A percentile compares a stretch with the other conserved stretches of the same genome.
Evolutionary conservation across 169 alveolate genomes (phyloP).

Genomic region (Eimeria brunetti): DNA sequence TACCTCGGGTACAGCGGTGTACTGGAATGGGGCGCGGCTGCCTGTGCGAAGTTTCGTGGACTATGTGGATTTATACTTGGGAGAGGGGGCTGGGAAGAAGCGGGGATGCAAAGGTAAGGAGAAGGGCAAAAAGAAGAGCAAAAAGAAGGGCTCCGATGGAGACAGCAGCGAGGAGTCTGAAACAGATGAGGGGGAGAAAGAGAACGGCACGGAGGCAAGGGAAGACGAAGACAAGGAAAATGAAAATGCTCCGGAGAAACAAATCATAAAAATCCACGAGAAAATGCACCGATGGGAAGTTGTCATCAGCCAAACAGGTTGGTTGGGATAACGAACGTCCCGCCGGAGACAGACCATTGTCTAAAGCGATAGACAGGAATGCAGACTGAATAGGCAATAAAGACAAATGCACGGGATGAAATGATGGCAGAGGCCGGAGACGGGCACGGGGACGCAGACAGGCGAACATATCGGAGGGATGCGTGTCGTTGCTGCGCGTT

Average conservation of each 20-base stretch:
- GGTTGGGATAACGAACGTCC: not conserved
- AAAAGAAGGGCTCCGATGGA: constrained; percentile 7
- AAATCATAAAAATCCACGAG: constrained; percentile 81
- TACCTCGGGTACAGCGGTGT: constrained; percentile 95
- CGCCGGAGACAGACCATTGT: not conserved
- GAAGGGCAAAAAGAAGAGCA: constrained; percentile 5
- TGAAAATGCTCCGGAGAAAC: constrained; percentile 18
- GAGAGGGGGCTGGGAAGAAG: constrained; percentile 19
- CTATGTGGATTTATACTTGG: constrained; percentile 96
- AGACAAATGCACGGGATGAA: not conserved
- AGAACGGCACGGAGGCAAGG: constrained; percentile 12
- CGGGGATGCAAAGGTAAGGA: constrained; percentile 19
- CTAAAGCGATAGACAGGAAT: not conserved
- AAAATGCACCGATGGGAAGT: constrained; percentile 92
- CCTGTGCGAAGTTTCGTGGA: constrained; percentile 95
- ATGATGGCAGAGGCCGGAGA: not conserved
- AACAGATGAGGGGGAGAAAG: constrained; percentile 3
- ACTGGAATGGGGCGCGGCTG: constrained; percentile 93
- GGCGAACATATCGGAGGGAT: constrained; percentile 7
- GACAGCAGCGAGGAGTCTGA: constrained; percentile 42
- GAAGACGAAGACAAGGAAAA: constrained; percentile 46
- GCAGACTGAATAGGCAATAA: not conserved
- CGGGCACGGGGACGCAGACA: not conserved
- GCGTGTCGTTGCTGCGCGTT: not conserved
- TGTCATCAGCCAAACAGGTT: constrained; percentile 87